A percentile compares a stretch with the other conserved stretches of the same genome.
These are phyloP conservation scores for Penicillium antarcticum DNA, from an alignment of 495 filamentous ascomycete species.

Conservation along the genomic window DNA sequence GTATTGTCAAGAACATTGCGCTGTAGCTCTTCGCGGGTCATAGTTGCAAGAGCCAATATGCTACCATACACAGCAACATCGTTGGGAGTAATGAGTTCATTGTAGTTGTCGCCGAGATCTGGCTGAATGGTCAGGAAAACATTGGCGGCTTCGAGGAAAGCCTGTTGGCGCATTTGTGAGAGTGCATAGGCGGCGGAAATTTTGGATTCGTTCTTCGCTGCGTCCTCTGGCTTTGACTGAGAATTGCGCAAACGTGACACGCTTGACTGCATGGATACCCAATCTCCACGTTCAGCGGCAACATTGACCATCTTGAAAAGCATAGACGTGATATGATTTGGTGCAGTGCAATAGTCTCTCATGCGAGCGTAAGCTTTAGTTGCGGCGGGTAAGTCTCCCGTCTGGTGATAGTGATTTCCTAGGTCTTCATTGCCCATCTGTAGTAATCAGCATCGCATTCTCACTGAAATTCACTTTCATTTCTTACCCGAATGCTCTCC, in stretches of 20 bases:
- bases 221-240: constrained; percentile 57
- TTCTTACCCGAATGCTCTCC: constrained; percentile 85
- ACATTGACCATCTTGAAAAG: constrained; percentile 65
- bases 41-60: constrained; percentile 84
- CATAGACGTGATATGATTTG: constrained; percentile 70
- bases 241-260: constrained; percentile 60
- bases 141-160: constrained; percentile 69
- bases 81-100: constrained; percentile 74
- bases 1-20: constrained; percentile 70
- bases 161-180: constrained; percentile 60
- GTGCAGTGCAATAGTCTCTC: constrained; percentile 70
- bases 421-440: constrained; percentile 79
- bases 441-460: constrained; percentile 2
- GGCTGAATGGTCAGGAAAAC: constrained; percentile 61
- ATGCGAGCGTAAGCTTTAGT: constrained; percentile 68
- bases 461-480: not conserved
- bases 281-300: constrained; percentile 63
- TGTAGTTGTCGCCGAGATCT: constrained; percentile 55
- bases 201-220: constrained; percentile 60
- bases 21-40: constrained; percentile 77
- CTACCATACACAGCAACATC: constrained; percentile 92
- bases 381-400: constrained; percentile 58
- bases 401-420: constrained; percentile 63
- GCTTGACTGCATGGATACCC: constrained; percentile 63
- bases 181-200: constrained; percentile 67